A percentile compares a stretch with the other conserved stretches of the same genome.
phyloP scores from a whole-genome alignment of 345 rosid species.

The Theobroma cacao region DNA sequence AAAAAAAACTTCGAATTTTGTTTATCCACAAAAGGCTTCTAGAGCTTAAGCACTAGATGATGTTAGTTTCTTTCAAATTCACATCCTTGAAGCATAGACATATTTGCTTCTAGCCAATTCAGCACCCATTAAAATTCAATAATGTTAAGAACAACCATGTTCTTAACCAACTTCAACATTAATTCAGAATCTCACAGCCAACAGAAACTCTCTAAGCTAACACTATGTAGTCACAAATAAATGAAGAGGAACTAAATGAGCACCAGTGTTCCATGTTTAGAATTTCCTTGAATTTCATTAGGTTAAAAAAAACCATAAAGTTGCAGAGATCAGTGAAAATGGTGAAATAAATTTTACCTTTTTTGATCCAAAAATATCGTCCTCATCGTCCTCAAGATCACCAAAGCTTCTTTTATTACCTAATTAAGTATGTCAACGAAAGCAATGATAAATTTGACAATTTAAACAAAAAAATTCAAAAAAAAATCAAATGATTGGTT shows the following conservation, averaged over 20 bases:
- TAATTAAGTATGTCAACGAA: conserved; percentile 8
- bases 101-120: too few species aligned
- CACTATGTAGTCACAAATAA: neutral
- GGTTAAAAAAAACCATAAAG: neutral
- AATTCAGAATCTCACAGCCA: too few species aligned
- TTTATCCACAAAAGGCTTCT: neutral
- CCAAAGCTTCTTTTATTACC: conserved; percentile 78
- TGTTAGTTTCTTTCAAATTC: too few species aligned
- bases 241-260: too few species aligned
- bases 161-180: too few species aligned
- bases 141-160: too few species aligned
- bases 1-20: neutral
- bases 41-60: neutral
- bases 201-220: neutral
- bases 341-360: conserved; percentile 37
- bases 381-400: conserved; percentile 91
- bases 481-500: neutral
- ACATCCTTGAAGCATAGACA: too few species aligned
- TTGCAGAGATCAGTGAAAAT: neutral
- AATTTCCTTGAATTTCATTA: conserved; percentile 3
- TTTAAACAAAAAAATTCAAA: neutral
- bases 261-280: neutral
- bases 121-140: too few species aligned
- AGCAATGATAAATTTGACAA: neutral
- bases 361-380: conserved; percentile 77